Base-by-base conservation (phyloP, 495 filamentous ascomycete genomes). In the Annulohypoxylon stygium region DNA sequence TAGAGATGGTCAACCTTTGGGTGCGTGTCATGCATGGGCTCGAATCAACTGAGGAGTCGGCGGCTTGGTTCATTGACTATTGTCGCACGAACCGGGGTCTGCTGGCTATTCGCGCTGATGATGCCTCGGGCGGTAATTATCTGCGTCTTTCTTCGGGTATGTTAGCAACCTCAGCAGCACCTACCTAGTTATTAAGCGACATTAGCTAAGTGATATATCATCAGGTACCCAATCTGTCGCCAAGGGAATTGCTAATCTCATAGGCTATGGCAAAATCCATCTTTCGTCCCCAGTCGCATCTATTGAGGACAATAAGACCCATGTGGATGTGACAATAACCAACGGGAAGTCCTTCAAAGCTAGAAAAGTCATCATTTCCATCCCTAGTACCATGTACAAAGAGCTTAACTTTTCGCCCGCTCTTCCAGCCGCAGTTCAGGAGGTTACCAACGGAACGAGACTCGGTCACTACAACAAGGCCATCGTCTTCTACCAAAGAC, bases 31-130 rank as follows among this genome's bases (percentile, higher is more conserved):
- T 88, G 78, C 78, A 86, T 2, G 84, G 86, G 11, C 67, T 80
- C 12, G 81, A 85, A 16, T 67, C 76, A n/a, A 43, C 36, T 0
- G 82, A 87, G 4, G 62, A 87, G 18, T 82, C 77, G 34, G 81
- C 83, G 2, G 63, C 83, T 1, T 88, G 78, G 66, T 84, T 87
- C 75, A 73, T 89, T 25, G 79, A 83, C 59, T 86, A 87, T 75
- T 83, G 81, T 78, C 78, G 79, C 53, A 75, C 76, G 37, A 80
- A 81, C 1, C 81, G 82, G 0, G 84, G 85, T 0, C 73, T 88
- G 8, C 39, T 83, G 33, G 75, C 79, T 18, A 77, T 87, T 61
- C 71, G 81, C 0, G 84, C 83, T 0, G 84, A 85, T 57, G 54
- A 76, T 2, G 75, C 78, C 14, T 39, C 78, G 39, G 85, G 85